Percentiles rank a stretch among this genome's conserved stretches.
Evolutionary conservation across 2,329 filamentous ascomycete species (phyloP).

Genomic region (Sporothrix brasiliensis): DNA sequence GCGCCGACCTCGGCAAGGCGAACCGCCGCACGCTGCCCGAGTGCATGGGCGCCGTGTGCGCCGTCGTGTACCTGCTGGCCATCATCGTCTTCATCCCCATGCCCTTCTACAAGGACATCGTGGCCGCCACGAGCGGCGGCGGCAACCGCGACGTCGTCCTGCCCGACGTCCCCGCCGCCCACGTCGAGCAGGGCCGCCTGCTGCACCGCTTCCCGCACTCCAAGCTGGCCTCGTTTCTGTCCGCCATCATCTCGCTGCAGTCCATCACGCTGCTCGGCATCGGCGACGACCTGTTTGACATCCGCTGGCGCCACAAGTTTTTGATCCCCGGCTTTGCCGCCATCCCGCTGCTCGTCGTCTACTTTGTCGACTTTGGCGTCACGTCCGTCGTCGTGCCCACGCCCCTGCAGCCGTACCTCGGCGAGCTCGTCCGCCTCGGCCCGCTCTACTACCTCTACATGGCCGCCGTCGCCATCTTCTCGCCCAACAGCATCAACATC

Average conservation of each 20-base stretch:
- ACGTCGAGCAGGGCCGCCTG: constrained; percentile 79
- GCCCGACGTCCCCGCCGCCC: constrained; percentile 70
- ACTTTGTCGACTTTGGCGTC: constrained; percentile 98
- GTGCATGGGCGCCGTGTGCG: constrained; percentile 93
- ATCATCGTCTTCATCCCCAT: constrained; percentile 94
- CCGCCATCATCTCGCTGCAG: constrained; percentile 89
- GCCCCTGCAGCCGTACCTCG: constrained; percentile 80
- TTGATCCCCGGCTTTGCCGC: constrained; percentile 94
- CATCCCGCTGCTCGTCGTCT: constrained; percentile 91
- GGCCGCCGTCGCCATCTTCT: constrained; percentile 95
- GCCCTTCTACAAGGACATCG: constrained; percentile 97
- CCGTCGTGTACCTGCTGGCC: constrained; percentile 85
- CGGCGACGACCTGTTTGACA: constrained; percentile 95
- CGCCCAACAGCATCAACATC: constrained; percentile 98
- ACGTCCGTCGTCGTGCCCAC: constrained; percentile 92
- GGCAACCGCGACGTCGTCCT: constrained; percentile 87
- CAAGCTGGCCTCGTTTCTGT: constrained; percentile 95
- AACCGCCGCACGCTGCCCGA: constrained; percentile 80
- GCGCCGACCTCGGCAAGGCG: constrained; percentile 78
- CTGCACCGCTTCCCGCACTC: constrained; percentile 91
- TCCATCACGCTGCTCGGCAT: constrained; percentile 88
- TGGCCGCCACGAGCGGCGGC: constrained; percentile 89
- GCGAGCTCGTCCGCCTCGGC: constrained; percentile 80
- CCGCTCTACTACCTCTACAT: constrained; percentile 93
- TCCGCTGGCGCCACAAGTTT: constrained; percentile 98